Evolutionary conservation across 306 rosid species (phyloP), one percentile per base, ranked within the genome.

Genomic region (Glycyrrhiza uralensis): DNA sequence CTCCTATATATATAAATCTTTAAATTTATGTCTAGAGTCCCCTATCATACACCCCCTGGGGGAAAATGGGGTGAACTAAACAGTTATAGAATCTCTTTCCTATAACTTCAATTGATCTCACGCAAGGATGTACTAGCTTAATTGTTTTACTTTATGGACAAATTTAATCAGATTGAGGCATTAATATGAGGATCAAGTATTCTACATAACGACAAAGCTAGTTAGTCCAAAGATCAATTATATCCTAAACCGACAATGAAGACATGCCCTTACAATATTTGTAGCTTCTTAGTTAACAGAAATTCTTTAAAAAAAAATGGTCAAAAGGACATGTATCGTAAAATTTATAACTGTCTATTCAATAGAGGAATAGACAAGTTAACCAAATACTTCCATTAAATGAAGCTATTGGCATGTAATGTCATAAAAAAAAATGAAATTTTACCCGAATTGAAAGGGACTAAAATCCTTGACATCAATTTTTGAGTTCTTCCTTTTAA

Each of bases 371-470:
- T 71, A 30, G 52, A 65, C 60, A 56, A 64, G 54, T 54, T 30
- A 76, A 47, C 72, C 56, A 52, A 80, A 36, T 45, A 24, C 28
- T 41, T 59, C 13, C 61, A 68, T 30, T 63, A 57, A 71, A 65
- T 65, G 72, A 39, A 47, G 24, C 22, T 76, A 71, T 65, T 65
- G 58, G 11, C 15, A 49, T 57, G 75, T 61, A 47, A 49, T 49
- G 66, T 54, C 82, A 56, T 47, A 18, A 49, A 51, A 39, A 32
- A 57, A 49, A 76, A 57, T 20, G 79, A 81, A 51, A 32, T 66
- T 76, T 29, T 66, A 81, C 55, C 82, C 6, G 33, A 81, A 33
- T 65, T 26, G 79, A 75, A 64, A 75, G 72, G 65, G 72, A 56
- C 79, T 71, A 72, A 17, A 46, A 38, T 72, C n/a, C 26, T 15